A percentile compares a stretch with the other conserved stretches of the same genome.
These are phyloP conservation scores for Spathaspora arborariae DNA, from an alignment of 805 yeast species.

Conservation along the genomic window DNA sequence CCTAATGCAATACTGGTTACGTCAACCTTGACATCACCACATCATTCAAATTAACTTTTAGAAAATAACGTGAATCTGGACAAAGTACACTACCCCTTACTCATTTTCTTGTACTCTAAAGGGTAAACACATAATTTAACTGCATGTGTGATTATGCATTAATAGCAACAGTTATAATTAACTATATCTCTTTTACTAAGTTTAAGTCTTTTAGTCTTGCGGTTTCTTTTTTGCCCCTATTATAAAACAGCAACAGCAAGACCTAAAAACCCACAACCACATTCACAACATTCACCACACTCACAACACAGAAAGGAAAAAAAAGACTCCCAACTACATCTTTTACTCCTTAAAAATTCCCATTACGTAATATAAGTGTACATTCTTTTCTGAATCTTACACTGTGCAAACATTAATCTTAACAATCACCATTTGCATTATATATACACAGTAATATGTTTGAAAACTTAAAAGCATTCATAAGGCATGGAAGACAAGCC, in stretches of 20 bases:
- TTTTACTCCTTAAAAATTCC: neutral
- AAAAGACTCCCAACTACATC: too few species aligned
- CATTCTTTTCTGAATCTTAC: neutral
- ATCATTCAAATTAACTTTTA: neutral
- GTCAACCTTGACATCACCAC: neutral
- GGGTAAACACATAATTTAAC: too few species aligned
- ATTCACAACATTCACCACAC: too few species aligned
- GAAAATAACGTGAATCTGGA: neutral
- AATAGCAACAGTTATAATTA: neutral
- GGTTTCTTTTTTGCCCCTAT: too few species aligned
- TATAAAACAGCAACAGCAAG: too few species aligned
- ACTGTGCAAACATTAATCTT: neutral
- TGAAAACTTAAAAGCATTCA: conserved; percentile 55
- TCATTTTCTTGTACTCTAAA: neutral
- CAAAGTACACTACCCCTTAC: neutral
- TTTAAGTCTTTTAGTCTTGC: too few species aligned
- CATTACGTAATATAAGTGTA: neutral
- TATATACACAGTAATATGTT: conserved; percentile 17
- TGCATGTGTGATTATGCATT: too few species aligned
- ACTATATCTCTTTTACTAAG: too few species aligned
- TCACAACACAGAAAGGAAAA: too few species aligned
- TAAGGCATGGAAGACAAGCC: conserved; percentile 63
- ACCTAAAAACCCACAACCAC: too few species aligned
- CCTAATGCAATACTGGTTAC: neutral
- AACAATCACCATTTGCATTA: neutral